These are phyloP conservation scores for Pleurotus citrinopileatus DNA, from an alignment of 768 basidiomycete species.

Conservation along the genomic window DNA sequence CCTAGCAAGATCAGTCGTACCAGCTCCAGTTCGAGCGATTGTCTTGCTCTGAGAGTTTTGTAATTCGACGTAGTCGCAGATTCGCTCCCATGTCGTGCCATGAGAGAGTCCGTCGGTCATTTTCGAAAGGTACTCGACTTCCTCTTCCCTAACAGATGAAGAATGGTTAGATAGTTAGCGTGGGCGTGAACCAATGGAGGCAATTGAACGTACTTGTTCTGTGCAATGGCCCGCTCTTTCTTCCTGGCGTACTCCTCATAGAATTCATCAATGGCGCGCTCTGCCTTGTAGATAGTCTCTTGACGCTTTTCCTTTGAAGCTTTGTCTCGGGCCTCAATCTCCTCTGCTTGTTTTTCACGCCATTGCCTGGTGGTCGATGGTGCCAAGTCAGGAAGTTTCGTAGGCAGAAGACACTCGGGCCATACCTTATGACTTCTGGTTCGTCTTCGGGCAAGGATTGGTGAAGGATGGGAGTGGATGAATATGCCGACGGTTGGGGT, in stretches of 20 bases:
- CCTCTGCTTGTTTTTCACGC: conserved; percentile 82
- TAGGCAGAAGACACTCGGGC: neutral
- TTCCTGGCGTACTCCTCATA: conserved; percentile 81
- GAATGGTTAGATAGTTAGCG: neutral
- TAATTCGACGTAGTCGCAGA: conserved; percentile 80
- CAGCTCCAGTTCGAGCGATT: conserved; percentile 78
- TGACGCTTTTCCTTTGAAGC: conserved; percentile 72
- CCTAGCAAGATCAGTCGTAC: conserved; percentile 84
- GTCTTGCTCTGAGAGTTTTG: conserved; percentile 99
- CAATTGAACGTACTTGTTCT: conserved; percentile 89
- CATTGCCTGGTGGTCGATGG: conserved; percentile 69
- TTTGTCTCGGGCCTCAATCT: conserved; percentile 83
- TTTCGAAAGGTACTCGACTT: conserved; percentile 73
- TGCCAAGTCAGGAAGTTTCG: neutral
- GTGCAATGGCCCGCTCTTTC: conserved; percentile 85
- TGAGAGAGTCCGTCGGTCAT: conserved; percentile 74
- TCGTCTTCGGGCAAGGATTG: conserved; percentile 75
- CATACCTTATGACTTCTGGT: conserved; percentile 82
- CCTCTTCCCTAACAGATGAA: conserved; percentile 73
- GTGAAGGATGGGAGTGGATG: conserved; percentile 71
- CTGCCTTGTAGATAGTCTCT: conserved; percentile 81
- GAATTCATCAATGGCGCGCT: conserved; percentile 85
- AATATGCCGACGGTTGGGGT: conserved; percentile 68
- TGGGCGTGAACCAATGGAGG: conserved; percentile 5
- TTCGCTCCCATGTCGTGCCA: conserved; percentile 96